Base-by-base conservation (phyloP, 306 rosid genomes). In the Heteromeles arbutifolia region DNA sequence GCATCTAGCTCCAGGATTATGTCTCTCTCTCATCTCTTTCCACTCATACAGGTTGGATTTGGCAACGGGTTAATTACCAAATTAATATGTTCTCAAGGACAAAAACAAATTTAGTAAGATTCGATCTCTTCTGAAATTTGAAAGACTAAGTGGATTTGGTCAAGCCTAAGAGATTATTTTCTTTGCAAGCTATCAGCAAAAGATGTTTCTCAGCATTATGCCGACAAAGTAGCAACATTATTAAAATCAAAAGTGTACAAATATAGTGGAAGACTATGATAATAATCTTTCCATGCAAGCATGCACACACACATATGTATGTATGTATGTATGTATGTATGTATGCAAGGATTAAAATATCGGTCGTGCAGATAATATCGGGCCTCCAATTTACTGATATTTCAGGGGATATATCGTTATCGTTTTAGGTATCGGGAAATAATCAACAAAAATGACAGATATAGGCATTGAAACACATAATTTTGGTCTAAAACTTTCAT, bases 201-300 rank as follows among this genome's bases (percentile, higher is more conserved):
- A 61, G 65, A 61, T 61, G 65, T 61, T 13, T 61, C 34, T 26
- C 19, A 25, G 19, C 65, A n/a, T 34, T 72, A 11, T 37, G 17
- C 32, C 75, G 31, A 37, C 76, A 72, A 71, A 71, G 65, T 37
- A 41, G 78, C 65, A 75, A 79, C 52, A 52, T 79, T 82, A 34
- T 82, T 34, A 86, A 84, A 86, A 89, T 87, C 82, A 79, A 81
- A 75, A 70, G 85, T 69, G 43, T 77, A 76, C 18, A 48, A 48
- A 48, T 69, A 11, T 72, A 79, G 81, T 79, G 79, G 87, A 79
- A 81, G 82, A 83, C 71, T 78, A 82, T 29, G 72, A 82, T 72
- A 85, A 89, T 84, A 87, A 87, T 89, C 87, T 79, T 74, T 48
- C 44, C 13, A 53, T 52, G 71, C 67, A n/a, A 57, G 58, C 5